These are phyloP conservation scores for Lagenaria siceraria DNA, from an alignment of 306 rosid genomes.

Conservation along the genomic window DNA sequence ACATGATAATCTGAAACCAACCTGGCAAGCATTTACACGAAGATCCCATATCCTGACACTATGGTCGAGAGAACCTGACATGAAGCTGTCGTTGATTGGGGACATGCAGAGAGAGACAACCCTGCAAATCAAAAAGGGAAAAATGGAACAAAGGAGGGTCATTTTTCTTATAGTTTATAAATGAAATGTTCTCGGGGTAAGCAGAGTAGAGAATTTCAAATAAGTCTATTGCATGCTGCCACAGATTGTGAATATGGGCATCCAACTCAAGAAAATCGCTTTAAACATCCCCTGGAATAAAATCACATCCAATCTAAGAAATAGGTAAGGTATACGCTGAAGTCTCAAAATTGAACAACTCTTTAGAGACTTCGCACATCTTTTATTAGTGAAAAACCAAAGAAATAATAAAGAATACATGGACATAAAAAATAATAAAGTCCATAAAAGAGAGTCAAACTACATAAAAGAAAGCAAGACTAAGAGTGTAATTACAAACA, in stretches of 20 bases:
- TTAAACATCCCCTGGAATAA: background rate
- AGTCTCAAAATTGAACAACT: background rate
- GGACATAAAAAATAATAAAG: background rate
- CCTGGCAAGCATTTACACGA: conserved; percentile 98
- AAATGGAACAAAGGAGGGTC: background rate
- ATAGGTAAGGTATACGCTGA: background rate
- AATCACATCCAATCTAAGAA: background rate
- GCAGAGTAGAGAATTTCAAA: background rate
- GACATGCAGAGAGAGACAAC: conserved; percentile 98
- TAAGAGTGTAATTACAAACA: background rate
- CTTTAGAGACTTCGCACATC: background rate
- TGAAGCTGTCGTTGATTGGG: conserved; percentile 94
- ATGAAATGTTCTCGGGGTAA: background rate
- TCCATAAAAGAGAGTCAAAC: too few species aligned
- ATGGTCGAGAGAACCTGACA: conserved; percentile 95
- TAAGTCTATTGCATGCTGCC: background rate
- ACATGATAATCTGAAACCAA: conserved; percentile 16
- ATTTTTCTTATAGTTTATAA: background rate
- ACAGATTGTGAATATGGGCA: background rate
- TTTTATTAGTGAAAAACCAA: background rate
- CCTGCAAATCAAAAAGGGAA: conserved; percentile 20
- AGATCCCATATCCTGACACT: conserved; percentile 96
- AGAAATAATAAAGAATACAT: background rate
- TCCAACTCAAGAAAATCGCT: background rate
- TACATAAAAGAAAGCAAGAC: background rate